A percentile compares a stretch with the other conserved stretches of the same genome.
Conservation (phyloP, 1,284 basidiomycete genomes). For the Boletellus deceptivus region DNA sequence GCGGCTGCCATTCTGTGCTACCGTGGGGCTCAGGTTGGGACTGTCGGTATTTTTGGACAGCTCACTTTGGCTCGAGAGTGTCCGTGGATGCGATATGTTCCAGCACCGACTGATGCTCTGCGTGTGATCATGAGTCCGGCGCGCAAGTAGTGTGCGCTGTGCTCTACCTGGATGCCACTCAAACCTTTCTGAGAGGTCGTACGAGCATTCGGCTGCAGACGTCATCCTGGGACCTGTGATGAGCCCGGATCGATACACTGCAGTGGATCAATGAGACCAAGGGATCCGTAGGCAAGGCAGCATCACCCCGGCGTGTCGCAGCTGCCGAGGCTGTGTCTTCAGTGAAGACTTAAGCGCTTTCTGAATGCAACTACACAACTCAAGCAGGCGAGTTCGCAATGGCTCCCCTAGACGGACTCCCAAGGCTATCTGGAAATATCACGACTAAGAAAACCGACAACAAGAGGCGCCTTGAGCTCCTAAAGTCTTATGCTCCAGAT, state of each 20-base stretch:
- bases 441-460: slow-evolving; percentile 21
- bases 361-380: neutral
- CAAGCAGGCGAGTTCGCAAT: slow-evolving; percentile 9
- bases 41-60: neutral
- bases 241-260: neutral
- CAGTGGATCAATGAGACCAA: neutral
- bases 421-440: slow-evolving; percentile 4
- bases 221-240: slow-evolving; percentile 14
- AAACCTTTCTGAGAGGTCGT: slow-evolving; percentile 30
- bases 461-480: slow-evolving; percentile 43
- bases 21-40: slow-evolving; percentile 10
- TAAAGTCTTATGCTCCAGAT: slow-evolving; percentile 67
- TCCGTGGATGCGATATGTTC: slow-evolving; percentile 70
- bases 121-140: slow-evolving; percentile 10
- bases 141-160: neutral
- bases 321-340: too few relatives aligned
- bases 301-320: neutral
- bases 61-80: slow-evolving; percentile 60
- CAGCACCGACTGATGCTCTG: slow-evolving; percentile 65
- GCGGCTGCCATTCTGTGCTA: slow-evolving; percentile 73
- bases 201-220: slow-evolving; percentile 13
- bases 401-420: slow-evolving; percentile 14
- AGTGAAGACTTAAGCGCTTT: neutral
- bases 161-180: slow-evolving; percentile 48
- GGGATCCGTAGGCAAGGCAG: neutral